A percentile compares a stretch with the other conserved stretches of the same genome.
These are phyloP conservation scores for Lithospermum erythrorhizon DNA, from an alignment of 257 asterid genomes.

Conservation along the genomic window DNA sequence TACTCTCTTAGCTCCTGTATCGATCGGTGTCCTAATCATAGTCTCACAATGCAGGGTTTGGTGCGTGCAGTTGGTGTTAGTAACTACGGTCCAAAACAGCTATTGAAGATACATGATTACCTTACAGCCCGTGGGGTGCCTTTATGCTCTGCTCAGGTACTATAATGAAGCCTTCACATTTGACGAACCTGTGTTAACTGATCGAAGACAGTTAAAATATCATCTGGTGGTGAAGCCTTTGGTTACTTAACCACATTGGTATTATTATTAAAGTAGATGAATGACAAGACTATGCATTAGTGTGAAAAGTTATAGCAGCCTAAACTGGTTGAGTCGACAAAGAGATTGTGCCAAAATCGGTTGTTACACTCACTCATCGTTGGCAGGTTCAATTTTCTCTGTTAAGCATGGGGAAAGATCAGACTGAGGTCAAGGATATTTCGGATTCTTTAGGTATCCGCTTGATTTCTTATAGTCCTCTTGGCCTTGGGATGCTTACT, in stretches of 20 bases:
- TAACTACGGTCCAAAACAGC: slow-evolving; percentile 94
- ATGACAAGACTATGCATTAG: no score
- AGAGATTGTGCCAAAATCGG: no score
- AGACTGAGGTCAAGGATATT: slow-evolving; percentile 56
- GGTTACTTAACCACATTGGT: neutral
- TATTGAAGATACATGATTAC: slow-evolving; percentile 62
- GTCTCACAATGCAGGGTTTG: slow-evolving; percentile 45
- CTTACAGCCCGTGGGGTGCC: slow-evolving; percentile 80
- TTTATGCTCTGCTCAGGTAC: slow-evolving; percentile 82
- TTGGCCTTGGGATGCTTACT: slow-evolving; percentile 96
- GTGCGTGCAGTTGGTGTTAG: slow-evolving; percentile 94
- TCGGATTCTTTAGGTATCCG: slow-evolving; percentile 71
- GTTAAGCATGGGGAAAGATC: slow-evolving; percentile 81
- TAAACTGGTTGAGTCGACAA: no score
- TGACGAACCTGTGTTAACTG: neutral
- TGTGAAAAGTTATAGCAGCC: no score
- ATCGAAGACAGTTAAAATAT: neutral
- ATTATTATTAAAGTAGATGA: neutral
- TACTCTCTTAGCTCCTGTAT: neutral
- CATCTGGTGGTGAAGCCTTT: neutral
- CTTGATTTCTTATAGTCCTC: slow-evolving; percentile 77
- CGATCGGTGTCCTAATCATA: neutral
- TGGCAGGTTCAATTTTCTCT: slow-evolving; percentile 80
- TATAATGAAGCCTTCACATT: neutral
- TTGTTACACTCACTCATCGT: neutral